A percentile compares a stretch with the other conserved stretches of the same genome.
Conservation (phyloP, 306 rosid genomes). For the Cucumis sativus region DNA sequence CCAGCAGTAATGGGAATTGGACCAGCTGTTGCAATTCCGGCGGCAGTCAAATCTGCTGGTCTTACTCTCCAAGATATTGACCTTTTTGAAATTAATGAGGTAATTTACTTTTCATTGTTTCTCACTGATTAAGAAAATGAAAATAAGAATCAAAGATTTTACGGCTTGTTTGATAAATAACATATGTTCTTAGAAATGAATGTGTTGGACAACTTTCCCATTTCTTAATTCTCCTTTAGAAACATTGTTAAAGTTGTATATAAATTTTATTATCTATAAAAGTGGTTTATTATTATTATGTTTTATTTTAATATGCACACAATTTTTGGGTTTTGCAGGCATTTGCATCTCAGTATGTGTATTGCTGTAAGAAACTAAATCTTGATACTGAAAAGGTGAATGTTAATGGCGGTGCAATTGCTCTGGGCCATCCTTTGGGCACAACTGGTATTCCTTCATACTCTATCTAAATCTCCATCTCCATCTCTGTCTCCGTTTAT, state of each 20-base stretch:
- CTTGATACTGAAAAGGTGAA: conserved; percentile 68
- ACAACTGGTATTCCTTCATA: conserved; percentile 47
- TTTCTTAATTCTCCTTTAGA: not conserved
- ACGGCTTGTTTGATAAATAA: not conserved
- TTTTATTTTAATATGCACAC: not conserved
- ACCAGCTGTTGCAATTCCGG: conserved; percentile 86
- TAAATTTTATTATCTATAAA: not conserved
- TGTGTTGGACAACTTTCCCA: not conserved
- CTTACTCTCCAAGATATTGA: conserved; percentile 57
- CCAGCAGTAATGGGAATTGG: conserved; percentile 93
- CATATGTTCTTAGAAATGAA: not conserved
- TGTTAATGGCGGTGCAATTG: conserved; percentile 90
- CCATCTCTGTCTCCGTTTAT: not conserved
- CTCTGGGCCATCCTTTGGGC: conserved; percentile 91
- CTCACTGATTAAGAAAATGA: not conserved
- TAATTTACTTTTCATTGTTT: not conserved
- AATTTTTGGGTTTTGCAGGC: conserved; percentile 32
- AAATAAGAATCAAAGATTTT: not conserved
- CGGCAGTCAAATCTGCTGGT: conserved; percentile 84
- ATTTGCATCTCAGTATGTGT: conserved; percentile 84
- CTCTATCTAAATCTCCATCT: not conserved
- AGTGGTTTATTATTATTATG: not conserved
- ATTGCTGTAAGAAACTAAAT: conserved; percentile 65
- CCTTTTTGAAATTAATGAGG: conserved; percentile 86
- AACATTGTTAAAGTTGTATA: not conserved